Evolutionary conservation across 2,329 filamentous ascomycete species (phyloP).

Genomic region (Talaromyces piceae): DNA sequence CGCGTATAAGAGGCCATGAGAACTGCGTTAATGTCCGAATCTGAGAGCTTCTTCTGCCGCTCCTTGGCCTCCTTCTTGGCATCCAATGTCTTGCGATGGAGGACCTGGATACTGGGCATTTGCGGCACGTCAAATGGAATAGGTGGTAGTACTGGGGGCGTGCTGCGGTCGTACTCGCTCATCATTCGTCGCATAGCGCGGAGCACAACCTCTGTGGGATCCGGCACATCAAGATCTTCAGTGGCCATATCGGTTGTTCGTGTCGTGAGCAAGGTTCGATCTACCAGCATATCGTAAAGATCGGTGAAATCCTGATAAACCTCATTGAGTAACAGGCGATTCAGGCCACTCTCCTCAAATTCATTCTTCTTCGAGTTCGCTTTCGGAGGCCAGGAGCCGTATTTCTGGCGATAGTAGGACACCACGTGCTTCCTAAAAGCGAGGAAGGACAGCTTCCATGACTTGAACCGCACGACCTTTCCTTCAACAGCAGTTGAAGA

Average conservation of each 20-base stretch:
- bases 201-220: constrained; percentile 51
- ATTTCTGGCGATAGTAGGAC: constrained; percentile 59
- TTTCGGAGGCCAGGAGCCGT: constrained; percentile 82
- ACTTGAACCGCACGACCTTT: constrained; percentile 71
- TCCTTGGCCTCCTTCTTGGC: constrained; percentile 68
- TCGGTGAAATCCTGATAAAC: constrained; percentile 80
- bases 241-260: constrained; percentile 64
- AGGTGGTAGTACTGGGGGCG: constrained; percentile 81
- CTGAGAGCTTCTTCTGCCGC: constrained; percentile 63
- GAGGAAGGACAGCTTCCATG: constrained; percentile 69
- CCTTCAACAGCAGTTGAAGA: constrained; percentile 72
- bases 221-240: constrained; percentile 43
- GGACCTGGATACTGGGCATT: constrained; percentile 60
- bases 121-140: constrained; percentile 84
- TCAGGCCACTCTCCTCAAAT: constrained; percentile 77
- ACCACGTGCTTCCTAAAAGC: constrained; percentile 68
- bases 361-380: constrained; percentile 86
- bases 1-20: constrained; percentile 77
- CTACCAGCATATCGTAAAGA: constrained; percentile 81
- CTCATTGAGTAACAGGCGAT: constrained; percentile 71
- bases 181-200: constrained; percentile 71
- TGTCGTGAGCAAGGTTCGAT: constrained; percentile 69
- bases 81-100: constrained; percentile 58
- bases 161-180: constrained; percentile 80
- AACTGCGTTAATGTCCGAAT: constrained; percentile 68